A percentile compares a stretch with the other conserved stretches of the same genome.
These are phyloP conservation scores for Hemisphaericaspora lyxosophila DNA, from an alignment of 1,139 yeast species.

Conservation along the genomic window DNA sequence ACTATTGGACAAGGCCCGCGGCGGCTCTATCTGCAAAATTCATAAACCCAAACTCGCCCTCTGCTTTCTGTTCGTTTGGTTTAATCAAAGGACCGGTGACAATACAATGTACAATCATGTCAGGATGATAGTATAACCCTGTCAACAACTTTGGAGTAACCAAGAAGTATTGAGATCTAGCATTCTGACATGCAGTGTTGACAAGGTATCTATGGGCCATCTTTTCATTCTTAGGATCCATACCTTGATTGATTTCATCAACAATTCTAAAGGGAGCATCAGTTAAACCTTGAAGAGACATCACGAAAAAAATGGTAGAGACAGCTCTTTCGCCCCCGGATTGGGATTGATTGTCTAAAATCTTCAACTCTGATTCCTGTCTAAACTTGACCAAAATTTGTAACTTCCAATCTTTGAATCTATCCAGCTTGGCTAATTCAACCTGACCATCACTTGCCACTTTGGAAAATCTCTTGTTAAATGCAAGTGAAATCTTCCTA, in stretches of 20 bases:
- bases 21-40: constrained; percentile 24
- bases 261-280: constrained; percentile 92
- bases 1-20: background rate
- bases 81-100: constrained; percentile 59
- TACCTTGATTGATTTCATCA: constrained; percentile 98
- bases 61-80: constrained; percentile 10
- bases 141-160: constrained; percentile 91
- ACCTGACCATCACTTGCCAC: constrained; percentile 90
- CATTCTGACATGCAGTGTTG: constrained; percentile 69
- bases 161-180: constrained; percentile 75
- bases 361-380: constrained; percentile 65
- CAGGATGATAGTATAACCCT: constrained; percentile 71
- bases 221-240: constrained; percentile 93
- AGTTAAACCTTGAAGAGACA: constrained; percentile 89
- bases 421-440: constrained; percentile 50
- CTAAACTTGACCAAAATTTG: constrained; percentile 86
- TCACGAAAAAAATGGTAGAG: constrained; percentile 84
- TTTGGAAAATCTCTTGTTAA: constrained; percentile 61
- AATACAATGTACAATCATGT: constrained; percentile 87
- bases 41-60: constrained; percentile 26
- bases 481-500: constrained; percentile 55
- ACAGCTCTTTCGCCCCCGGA: constrained; percentile 99
- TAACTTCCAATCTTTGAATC: constrained; percentile 76
- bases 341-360: constrained; percentile 81
- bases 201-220: constrained; percentile 86